Percentiles rank a stretch among this genome's conserved stretches.
phyloP scores from a whole-genome alignment of 345 rosid genomes.

The Rhodamnia argentea region DNA sequence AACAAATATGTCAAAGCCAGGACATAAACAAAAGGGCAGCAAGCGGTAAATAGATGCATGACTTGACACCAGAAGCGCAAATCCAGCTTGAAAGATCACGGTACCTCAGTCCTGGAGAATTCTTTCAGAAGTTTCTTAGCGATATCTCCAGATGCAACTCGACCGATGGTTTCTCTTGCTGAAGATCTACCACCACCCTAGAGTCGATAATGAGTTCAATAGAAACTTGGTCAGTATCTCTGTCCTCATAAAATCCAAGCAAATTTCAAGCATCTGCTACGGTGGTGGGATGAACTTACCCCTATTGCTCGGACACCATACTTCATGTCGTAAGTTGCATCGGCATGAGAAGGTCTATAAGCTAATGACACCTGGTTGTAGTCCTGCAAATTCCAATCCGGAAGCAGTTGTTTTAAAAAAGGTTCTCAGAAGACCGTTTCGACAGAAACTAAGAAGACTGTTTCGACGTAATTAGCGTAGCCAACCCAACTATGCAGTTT shows the following conservation, averaged over 20 bases:
- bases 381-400: constrained; percentile 40
- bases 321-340: constrained; percentile 96
- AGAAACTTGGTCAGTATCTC: neutral
- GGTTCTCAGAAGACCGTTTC: neutral
- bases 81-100: neutral
- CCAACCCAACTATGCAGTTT: neutral
- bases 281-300: constrained; percentile 25
- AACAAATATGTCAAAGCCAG: neutral
- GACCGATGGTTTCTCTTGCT: constrained; percentile 95
- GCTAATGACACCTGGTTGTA: constrained; percentile 83
- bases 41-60: neutral
- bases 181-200: constrained; percentile 99
- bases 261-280: neutral
- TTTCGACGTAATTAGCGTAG: neutral
- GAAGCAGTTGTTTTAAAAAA: neutral
- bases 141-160: constrained; percentile 95
- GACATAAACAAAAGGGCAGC: neutral
- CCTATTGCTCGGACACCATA: constrained; percentile 86
- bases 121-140: constrained; percentile 86
- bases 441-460: neutral
- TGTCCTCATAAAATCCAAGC: neutral
- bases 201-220: neutral
- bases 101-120: constrained; percentile 80
- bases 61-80: neutral
- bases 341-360: constrained; percentile 97